Conservation (phyloP, 2,329 filamentous ascomycete genomes). For the Elsinoe batatas region DNA sequence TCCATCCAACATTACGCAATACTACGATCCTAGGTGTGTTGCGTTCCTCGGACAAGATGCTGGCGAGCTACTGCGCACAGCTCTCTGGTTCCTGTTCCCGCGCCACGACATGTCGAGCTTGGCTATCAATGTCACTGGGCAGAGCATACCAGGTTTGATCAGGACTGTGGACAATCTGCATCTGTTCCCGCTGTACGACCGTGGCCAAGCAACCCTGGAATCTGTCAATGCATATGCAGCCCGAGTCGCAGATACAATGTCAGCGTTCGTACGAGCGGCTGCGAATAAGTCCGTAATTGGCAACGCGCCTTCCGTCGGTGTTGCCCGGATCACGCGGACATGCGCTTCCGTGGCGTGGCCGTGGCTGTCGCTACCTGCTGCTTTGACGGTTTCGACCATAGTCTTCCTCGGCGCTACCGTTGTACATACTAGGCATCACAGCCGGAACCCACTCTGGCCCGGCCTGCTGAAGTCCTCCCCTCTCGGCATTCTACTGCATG, state of each 20-base stretch:
- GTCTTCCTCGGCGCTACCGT: neutral
- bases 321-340: neutral
- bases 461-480: neutral
- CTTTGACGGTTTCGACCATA: neutral
- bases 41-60: neutral
- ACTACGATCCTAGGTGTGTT: neutral
- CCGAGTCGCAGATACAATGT: neutral
- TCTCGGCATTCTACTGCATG: neutral
- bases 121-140: neutral
- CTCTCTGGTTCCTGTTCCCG: neutral
- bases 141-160: neutral
- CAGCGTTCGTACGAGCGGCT: neutral
- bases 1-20: neutral
- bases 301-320: neutral
- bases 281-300: neutral
- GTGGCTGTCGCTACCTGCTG: neutral
- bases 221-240: neutral
- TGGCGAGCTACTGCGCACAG: neutral
- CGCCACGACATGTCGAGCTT: neutral
- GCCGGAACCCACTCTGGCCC: neutral
- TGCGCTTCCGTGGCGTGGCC: neutral
- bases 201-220: neutral
- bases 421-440: neutral
- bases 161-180: neutral
- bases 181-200: neutral